Conservation (phyloP, 306 rosid species). For the Cucumis hystrix region DNA sequence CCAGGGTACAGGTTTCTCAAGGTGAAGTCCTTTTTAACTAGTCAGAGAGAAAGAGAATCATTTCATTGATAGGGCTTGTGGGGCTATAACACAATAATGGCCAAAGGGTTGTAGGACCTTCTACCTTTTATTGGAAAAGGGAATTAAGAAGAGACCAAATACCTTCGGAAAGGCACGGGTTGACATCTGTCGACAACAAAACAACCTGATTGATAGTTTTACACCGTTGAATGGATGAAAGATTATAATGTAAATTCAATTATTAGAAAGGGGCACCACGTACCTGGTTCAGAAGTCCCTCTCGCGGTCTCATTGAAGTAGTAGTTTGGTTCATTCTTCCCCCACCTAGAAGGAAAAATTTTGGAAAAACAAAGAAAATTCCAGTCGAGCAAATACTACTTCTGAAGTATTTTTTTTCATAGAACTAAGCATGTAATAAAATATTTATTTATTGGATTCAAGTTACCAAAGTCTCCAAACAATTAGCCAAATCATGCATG, state of each 20-base stretch:
- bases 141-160: background rate
- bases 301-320: background rate
- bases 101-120: background rate
- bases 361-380: background rate
- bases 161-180: background rate
- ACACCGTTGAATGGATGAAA: background rate
- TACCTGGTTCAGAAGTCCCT: background rate
- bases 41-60: background rate
- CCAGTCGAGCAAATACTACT: background rate
- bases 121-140: slow-evolving; percentile 1
- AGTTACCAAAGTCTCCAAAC: background rate
- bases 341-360: background rate
- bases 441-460: background rate
- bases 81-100: background rate
- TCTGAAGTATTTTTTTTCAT: background rate
- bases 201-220: background rate
- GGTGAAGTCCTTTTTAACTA: background rate
- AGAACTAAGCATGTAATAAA: background rate
- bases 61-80: background rate
- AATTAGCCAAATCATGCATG: background rate
- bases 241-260: background rate
- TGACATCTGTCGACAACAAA: background rate
- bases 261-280: background rate
- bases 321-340: background rate
- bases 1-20: background rate